phyloP scores from a whole-genome alignment of 106 monocot genomes.

The Dendrobium catenatum region DNA sequence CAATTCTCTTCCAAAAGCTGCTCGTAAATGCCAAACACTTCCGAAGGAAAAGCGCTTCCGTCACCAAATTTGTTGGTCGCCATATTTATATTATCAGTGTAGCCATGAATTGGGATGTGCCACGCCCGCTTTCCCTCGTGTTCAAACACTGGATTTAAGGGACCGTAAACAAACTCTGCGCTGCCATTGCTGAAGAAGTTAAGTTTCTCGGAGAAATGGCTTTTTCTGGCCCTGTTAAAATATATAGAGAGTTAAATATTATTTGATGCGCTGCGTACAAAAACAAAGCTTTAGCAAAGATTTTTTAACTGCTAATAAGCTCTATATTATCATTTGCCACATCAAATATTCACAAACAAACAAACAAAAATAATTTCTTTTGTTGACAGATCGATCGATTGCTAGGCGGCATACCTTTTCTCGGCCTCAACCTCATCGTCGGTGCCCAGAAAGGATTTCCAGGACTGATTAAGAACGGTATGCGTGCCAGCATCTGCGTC shows the following conservation, averaged over 20 bases:
- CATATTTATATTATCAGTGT: background rate
- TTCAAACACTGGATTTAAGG: background rate
- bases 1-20: slow-evolving; percentile 12
- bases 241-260: background rate
- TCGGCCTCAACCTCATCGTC: slow-evolving; percentile 21
- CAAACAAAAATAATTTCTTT: too few species aligned
- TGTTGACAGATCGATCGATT: too few species aligned
- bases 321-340: too few species aligned
- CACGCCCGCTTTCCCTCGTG: background rate
- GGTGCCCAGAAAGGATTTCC: slow-evolving; percentile 8
- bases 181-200: background rate
- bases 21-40: background rate
- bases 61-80: background rate
- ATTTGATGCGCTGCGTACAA: background rate
- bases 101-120: background rate
- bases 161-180: background rate
- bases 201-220: background rate
- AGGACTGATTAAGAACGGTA: background rate
- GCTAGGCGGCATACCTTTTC: slow-evolving; percentile 8
- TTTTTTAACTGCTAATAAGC: too few species aligned
- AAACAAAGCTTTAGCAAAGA: too few species aligned
- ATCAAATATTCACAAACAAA: too few species aligned
- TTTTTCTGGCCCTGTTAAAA: background rate
- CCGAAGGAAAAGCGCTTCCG: slow-evolving; percentile 5
- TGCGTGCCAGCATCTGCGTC: background rate